Evolutionary conservation across 139 green algal genomes (phyloP), one percentile per base, ranked within the genome.

Genomic region (Chlamydomonas asymmetrica): DNA sequence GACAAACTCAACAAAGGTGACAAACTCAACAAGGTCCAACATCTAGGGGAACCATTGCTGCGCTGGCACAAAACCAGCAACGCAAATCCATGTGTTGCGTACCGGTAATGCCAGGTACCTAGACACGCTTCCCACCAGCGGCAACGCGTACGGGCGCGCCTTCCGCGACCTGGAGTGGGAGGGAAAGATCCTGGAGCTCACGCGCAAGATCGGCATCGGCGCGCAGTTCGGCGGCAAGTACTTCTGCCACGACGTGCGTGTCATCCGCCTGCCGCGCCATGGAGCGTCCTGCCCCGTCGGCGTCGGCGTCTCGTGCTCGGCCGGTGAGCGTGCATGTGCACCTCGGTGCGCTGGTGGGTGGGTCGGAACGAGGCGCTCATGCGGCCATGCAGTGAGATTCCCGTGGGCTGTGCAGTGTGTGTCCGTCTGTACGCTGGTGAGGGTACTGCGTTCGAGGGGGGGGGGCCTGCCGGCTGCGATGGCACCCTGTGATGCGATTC

Each of bases 161-260:
- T 87, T 82, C 73, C 66, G 81, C 32, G 81, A 87, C 68, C 56
- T 87, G 73, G 81, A 79, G 29, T 87, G 81, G 81, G 81, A 87
- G 73, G 63, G 49, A 6, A 79, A 79, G 61, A 40, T 87, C 2
- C 69, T 87, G 39, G 56, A 78, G 5, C 75, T 87, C 31, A 80
- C 62, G 9, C 73, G 81, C 50, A 57, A 74, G 49, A 71, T 83
- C 71, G 75, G 74, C 64, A 76, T 85, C 39, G 79, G 70, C 22
- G 67, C 67, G 45, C 61, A 76, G 49, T 74, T 82, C 56, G 66
- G 71, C 48, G 71, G 81, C 76, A 87, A 87, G 76, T 87, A 87
- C 76, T 87, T 87, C 41, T 87, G 81, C 76, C 81, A 87, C 73
- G 81, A 87, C 38, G 81, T 87, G 56, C 62, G 76, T 1, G 81